Evolutionary conservation across 2,329 filamentous ascomycete genomes (phyloP), one percentile per base, ranked within the genome.

Genomic region (Seiridium unicorne): DNA sequence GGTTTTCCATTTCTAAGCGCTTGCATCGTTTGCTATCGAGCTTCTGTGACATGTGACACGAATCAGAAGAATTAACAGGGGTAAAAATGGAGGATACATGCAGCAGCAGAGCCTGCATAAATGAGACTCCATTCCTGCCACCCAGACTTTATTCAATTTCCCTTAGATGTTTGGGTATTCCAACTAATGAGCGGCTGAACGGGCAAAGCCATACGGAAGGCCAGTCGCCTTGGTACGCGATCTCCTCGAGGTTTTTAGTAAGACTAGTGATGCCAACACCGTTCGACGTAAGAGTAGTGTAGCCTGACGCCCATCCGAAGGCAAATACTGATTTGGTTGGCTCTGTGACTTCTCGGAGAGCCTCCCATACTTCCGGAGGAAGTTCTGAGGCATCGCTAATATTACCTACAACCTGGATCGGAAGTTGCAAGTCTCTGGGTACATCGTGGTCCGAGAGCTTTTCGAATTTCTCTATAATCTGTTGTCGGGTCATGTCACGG

Each of bases 271-370:
- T 36, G 4, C 48, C 57, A 5, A 51, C 40, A 35, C 57, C 57
- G 18, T 59, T 59, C 3, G 57, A 59, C 8, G 57, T 59, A 9
- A 59, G 31, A 11, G 57, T 59, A 7, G 57, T 59, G 8, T 44
- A 48, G 7, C 35, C 10, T n/a, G 38, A 40, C 13, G 47, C 48
- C 57, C 57, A 59, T 6, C 57, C 57, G n/a, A 44, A 59, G 5
- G 57, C 57, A 40, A 59, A 59, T 5, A 59, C 57, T 6, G 47
- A 53, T 46, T 46, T 47, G 3, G 47, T 59, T 5, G 57, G 57
- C 26, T 59, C 49, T 26, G 47, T 59, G 5, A 54, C 42, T 13
- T 54, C 57, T 4, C 48, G 36, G 9, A 59, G 31, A 42, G 42
- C 57, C 10, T 53, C 36, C 56, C 35, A 51, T 4, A 44, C 57